These are phyloP conservation scores for Apium graveolens DNA, from an alignment of 129 eudicot genomes.

Conservation along the genomic window DNA sequence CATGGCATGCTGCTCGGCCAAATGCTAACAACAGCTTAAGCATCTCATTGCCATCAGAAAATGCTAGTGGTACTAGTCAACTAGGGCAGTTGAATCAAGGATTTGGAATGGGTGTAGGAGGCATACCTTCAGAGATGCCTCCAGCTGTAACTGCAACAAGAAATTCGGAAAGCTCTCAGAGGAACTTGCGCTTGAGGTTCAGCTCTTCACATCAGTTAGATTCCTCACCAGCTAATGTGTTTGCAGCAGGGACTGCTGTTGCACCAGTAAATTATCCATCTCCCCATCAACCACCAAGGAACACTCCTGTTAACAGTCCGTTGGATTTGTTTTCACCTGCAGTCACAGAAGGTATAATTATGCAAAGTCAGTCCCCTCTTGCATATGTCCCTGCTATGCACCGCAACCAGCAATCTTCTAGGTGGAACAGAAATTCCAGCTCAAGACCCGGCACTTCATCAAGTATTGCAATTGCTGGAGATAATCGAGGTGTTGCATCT, in stretches of 20 bases:
- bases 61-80: constrained; percentile 12
- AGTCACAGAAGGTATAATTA: constrained; percentile 24
- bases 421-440: constrained; percentile 60
- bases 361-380: constrained; percentile 22
- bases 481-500: constrained; percentile 27
- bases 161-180: constrained; percentile 38
- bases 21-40: constrained; percentile 15
- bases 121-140: constrained; percentile 30
- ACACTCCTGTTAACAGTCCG: constrained; percentile 24
- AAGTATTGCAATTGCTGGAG: constrained; percentile 26
- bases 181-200: constrained; percentile 56
- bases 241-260: constrained; percentile 13
- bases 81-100: constrained; percentile 42
- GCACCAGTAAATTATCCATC: constrained; percentile 23
- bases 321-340: constrained; percentile 32
- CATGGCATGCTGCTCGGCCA: constrained; percentile 36
- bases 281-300: constrained; percentile 37
- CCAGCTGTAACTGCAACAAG: constrained; percentile 20
- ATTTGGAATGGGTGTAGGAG: constrained; percentile 42
- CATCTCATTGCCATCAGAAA: constrained; percentile 24
- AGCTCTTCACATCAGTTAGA: constrained; percentile 50
- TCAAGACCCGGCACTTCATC: constrained; percentile 41
- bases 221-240: constrained; percentile 17
- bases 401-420: constrained; percentile 37
- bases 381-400: constrained; percentile 37